Conservation (phyloP, 1,284 basidiomycete species). For the Inonotus hispidus region DNA sequence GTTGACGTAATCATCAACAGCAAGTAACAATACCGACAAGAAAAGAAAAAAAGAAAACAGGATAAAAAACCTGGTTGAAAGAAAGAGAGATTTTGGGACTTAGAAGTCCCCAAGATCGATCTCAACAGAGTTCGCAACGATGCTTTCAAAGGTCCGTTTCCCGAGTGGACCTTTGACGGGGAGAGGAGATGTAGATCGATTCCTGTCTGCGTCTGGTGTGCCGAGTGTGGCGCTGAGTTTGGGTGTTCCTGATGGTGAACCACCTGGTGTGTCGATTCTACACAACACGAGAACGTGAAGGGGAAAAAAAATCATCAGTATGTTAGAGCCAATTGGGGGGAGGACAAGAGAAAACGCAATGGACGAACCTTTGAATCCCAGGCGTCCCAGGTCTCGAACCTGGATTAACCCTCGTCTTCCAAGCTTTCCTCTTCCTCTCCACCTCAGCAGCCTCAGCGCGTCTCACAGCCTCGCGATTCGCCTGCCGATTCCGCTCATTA, state of each 20-base stretch:
- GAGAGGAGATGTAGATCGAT: conserved; percentile 39
- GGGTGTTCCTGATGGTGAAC: conserved; percentile 25
- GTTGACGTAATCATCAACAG: no score
- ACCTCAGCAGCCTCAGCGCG: conserved; percentile 68
- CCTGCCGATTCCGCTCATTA: conserved; percentile 83
- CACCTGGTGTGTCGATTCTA: conserved; percentile 4
- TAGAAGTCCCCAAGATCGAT: conserved; percentile 76
- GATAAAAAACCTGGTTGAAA: no score
- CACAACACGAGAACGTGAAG: conserved; percentile 3
- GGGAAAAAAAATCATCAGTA: conserved; percentile 16
- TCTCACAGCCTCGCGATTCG: conserved; percentile 74
- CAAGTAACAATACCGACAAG: no score
- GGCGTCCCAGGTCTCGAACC: conserved; percentile 45
- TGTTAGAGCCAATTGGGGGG: conserved; percentile 24
- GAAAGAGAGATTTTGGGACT: neutral
- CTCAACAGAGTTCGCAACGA: conserved; percentile 61
- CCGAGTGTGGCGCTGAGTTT: conserved; percentile 21
- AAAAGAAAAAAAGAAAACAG: no score
- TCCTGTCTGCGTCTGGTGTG: conserved; percentile 24
- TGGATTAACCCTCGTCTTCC: conserved; percentile 38
- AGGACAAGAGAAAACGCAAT: no score
- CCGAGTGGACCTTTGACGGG: conserved; percentile 28
- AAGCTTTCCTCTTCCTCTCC: conserved; percentile 61
- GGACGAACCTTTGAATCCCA: conserved; percentile 49
- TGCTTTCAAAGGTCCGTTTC: conserved; percentile 47